A percentile compares a stretch with the other conserved stretches of the same genome.
These are phyloP conservation scores for Lentinula raphanica DNA, from an alignment of 768 basidiomycete species.

Conservation along the genomic window DNA sequence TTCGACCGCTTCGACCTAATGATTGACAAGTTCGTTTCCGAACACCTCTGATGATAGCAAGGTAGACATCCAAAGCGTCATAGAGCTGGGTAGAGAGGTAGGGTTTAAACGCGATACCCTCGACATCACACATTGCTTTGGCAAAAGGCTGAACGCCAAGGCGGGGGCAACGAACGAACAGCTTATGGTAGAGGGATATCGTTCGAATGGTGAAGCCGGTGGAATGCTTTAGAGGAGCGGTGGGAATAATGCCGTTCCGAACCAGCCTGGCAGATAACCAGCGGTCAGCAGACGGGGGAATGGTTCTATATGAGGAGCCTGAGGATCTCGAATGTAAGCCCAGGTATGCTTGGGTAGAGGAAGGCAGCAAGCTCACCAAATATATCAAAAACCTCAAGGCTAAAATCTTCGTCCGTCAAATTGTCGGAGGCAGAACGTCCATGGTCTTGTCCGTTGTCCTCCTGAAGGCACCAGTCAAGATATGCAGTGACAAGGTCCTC, in stretches of 20 bases:
- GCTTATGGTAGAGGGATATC: constrained; percentile 10
- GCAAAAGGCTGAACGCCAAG: too few species aligned
- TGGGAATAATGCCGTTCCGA: neutral
- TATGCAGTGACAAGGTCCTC: too few species aligned
- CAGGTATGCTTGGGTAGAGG: too few species aligned
- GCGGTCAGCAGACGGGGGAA: neutral
- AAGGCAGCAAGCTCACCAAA: too few species aligned
- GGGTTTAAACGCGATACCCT: constrained; percentile 8
- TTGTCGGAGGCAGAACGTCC: too few species aligned
- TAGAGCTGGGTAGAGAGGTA: constrained; percentile 18
- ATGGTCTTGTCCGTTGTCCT: too few species aligned
- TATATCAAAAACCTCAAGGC: too few species aligned
- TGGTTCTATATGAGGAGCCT: neutral
- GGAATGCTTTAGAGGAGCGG: neutral
- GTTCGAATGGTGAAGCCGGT: constrained; percentile 10
- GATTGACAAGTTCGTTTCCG: constrained; percentile 8
- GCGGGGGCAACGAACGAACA: constrained; percentile 10
- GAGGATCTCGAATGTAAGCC: too few species aligned
- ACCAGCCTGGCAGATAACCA: neutral
- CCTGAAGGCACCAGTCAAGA: too few species aligned
- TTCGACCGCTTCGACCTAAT: constrained; percentile 12
- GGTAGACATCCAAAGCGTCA: constrained; percentile 20
- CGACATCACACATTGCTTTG: constrained; percentile 15
- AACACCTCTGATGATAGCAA: constrained; percentile 15
- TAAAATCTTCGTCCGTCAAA: too few species aligned